Percentiles rank a stretch among this genome's conserved stretches.
These are phyloP conservation scores for Elaeis oleifera DNA, from an alignment of 202 grass and related monocot genomes.

Conservation along the genomic window DNA sequence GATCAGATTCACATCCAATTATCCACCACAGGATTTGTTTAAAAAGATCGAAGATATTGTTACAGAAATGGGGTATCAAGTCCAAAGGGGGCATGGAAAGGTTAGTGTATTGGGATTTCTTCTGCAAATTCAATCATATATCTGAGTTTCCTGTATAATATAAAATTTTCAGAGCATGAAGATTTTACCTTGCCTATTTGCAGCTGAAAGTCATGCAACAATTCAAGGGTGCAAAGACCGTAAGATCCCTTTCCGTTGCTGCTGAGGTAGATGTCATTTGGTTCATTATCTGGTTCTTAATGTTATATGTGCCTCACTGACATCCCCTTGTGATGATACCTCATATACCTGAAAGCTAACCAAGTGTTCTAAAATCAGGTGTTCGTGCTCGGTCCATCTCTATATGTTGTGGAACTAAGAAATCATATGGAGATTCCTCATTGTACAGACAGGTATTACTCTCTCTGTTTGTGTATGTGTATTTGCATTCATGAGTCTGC, in stretches of 20 bases:
- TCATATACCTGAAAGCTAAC: not conserved
- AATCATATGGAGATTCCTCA: constrained; percentile 14
- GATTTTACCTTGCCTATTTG: constrained; percentile 12
- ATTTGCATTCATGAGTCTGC: too few relatives aligned
- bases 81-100: constrained; percentile 42
- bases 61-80: constrained; percentile 51
- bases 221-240: constrained; percentile 27
- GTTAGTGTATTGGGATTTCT: constrained; percentile 32
- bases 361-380: not conserved
- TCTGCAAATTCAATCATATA: not conserved
- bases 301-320: not conserved
- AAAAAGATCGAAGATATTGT: constrained; percentile 52
- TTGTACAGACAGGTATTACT: constrained; percentile 12
- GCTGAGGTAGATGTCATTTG: constrained; percentile 37
- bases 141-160: not conserved
- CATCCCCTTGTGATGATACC: not conserved
- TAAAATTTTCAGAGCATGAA: not conserved
- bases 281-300: not conserved
- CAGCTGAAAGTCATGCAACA: constrained; percentile 64
- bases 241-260: constrained; percentile 46
- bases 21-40: constrained; percentile 55
- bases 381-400: constrained; percentile 18
- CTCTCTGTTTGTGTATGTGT: not conserved
- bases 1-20: constrained; percentile 73
- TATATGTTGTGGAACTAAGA: constrained; percentile 22